These are phyloP conservation scores for Ceratocystis ficicola DNA, from an alignment of 2,329 filamentous ascomycete genomes.

Conservation along the genomic window DNA sequence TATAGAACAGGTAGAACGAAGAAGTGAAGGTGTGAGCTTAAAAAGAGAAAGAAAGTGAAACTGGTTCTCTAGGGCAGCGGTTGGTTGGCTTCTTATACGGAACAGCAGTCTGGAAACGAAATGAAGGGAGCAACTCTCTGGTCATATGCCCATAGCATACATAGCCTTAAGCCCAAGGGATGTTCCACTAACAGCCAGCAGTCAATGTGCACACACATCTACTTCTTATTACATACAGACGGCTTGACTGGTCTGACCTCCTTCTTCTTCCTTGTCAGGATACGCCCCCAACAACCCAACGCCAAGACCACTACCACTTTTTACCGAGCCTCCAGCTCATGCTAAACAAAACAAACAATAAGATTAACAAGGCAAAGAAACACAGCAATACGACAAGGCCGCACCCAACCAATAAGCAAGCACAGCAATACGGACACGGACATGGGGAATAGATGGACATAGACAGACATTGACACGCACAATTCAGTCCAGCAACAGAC, in stretches of 20 bases:
- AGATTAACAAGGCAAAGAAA: neutral
- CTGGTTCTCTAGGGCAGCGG: neutral
- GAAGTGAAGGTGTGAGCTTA: neutral
- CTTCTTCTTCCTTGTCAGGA: neutral
- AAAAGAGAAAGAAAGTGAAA: neutral
- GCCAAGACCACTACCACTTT: conserved; percentile 7
- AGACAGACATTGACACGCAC: too few species aligned
- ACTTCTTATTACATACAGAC: neutral
- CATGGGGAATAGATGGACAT: too few species aligned
- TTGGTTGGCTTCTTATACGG: neutral
- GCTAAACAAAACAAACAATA: neutral
- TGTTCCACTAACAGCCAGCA: neutral
- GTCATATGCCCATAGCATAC: neutral
- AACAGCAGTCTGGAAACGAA: conserved; percentile 2
- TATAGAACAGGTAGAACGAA: neutral
- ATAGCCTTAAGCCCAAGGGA: neutral
- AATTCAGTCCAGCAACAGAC: too few species aligned
- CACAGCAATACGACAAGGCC: too few species aligned
- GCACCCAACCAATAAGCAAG: neutral
- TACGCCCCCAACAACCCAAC: neutral
- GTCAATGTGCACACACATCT: neutral
- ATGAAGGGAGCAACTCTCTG: neutral
- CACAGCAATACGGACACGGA: neutral
- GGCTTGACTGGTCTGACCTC: neutral
- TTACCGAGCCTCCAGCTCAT: conserved; percentile 3